A percentile compares a stretch with the other conserved stretches of the same genome.
These are phyloP conservation scores for Pugionium dolabratum DNA, from an alignment of 345 rosid genomes.

Conservation along the genomic window DNA sequence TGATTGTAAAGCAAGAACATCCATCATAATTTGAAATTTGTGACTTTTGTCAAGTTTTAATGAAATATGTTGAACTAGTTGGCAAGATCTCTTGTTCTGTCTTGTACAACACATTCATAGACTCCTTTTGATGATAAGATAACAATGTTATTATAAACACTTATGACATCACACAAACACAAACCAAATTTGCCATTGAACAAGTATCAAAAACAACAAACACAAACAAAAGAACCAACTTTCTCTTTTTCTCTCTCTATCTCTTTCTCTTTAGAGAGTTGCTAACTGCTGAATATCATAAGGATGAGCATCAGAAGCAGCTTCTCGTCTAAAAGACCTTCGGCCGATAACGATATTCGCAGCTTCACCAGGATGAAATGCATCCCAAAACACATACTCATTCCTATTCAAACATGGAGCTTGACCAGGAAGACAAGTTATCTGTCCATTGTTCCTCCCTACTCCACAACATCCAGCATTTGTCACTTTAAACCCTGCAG, in stretches of 20 bases:
- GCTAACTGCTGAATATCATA: constrained; percentile 59
- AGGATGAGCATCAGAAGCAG: constrained; percentile 62
- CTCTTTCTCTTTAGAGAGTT: constrained; percentile 36
- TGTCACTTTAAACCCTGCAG: constrained; percentile 54
- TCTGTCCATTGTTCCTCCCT: constrained; percentile 79
- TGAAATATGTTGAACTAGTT: too few relatives aligned
- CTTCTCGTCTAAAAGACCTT: constrained; percentile 55
- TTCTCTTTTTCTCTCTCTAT: background rate
- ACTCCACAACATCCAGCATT: constrained; percentile 74
- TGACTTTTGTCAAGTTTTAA: too few relatives aligned
- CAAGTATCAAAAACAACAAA: constrained; percentile 30
- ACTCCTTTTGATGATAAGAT: too few relatives aligned
- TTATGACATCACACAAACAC: background rate
- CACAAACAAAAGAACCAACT: constrained; percentile 21
- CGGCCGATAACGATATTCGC: constrained; percentile 54
- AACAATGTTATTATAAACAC: too few relatives aligned
- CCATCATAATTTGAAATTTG: too few relatives aligned
- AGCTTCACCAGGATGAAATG: constrained; percentile 71
- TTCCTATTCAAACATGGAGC: constrained; percentile 60
- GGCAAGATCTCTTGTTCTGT: too few relatives aligned
- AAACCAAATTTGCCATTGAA: constrained; percentile 22
- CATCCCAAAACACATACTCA: constrained; percentile 75
- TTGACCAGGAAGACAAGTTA: constrained; percentile 66
- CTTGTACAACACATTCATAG: too few relatives aligned
- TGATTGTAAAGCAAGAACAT: too few relatives aligned